Evolutionary conservation across 441 rosid genomes (phyloP), one percentile per base, ranked within the genome.

Genomic region (Corymbia citriodora): DNA sequence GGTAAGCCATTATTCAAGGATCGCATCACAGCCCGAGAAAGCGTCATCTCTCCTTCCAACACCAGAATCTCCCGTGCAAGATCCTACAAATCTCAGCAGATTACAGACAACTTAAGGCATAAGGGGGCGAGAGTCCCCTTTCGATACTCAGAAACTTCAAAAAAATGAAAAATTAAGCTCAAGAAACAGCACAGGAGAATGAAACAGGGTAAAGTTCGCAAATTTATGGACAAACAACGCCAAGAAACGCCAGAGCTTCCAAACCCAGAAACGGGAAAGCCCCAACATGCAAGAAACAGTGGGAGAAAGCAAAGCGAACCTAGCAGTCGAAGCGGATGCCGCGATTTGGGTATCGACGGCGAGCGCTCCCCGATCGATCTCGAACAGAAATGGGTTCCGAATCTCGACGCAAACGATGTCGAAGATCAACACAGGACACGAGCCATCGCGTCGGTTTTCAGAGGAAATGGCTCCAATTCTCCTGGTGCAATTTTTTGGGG

Each of bases 41-140:
- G 88, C 89, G 79, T 92, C 97, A 95, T 95, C 72, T 36, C 93
- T 93, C 50, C 10, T 74, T 40, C 83, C 25, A 40, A 74, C 83
- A 74, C 83, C 83, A 74, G 83, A 74, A 74, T 11, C 83, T 40
- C 40, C 83, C n/a, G 50, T 13, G 50, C 27, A 40, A 40, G 83
- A 40, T 11, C 83, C 83, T 3, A 74, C 83, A 74, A 74, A 74
- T 23, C 40, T 74, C 29, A 74, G 83, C 17, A 74, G 6, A 74
- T 40, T 74, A 40, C 50, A 21, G 83, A 2, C 83, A 74, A 12
- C 50, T 1, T 40, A 40, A 74, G 83, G 50, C 3, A 40, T 11
- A 21, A 74, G 29, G 40, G 21, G 50, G 83, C 83, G 29, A 36
- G 11, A 40, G 83, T 21, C 29, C 49, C 50, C 25, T 12, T 36